These are phyloP conservation scores for Climacium dendroides DNA, from an alignment of 225 moss, liverwort and hornwort species.

Conservation along the genomic window DNA sequence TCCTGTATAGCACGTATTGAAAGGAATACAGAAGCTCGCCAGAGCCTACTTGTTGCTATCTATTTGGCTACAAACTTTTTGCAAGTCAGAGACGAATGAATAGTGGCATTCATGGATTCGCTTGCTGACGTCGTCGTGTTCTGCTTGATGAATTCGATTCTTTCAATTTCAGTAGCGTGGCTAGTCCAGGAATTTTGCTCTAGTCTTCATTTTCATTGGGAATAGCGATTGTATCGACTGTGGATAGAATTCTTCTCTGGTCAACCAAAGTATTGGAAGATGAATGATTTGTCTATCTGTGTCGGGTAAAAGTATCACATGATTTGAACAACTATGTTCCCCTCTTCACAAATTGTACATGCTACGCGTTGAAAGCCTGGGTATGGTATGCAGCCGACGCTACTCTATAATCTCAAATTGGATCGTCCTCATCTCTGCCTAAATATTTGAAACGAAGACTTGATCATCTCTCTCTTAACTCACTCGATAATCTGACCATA, in stretches of 20 bases:
- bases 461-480: not conserved
- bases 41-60: not conserved
- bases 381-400: not conserved
- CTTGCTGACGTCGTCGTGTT: not conserved
- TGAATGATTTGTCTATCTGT: too few species aligned
- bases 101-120: not conserved
- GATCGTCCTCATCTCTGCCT: not conserved
- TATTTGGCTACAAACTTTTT: not conserved
- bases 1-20: not conserved
- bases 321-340: too few species aligned
- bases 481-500: rapidly evolving
- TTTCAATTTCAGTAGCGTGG: not conserved
- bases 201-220: not conserved
- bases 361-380: not conserved
- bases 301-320: too few species aligned
- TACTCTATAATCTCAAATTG: not conserved
- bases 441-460: rapidly evolving
- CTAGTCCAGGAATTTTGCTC: too few species aligned
- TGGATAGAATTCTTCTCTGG: not conserved
- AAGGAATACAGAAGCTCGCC: not conserved
- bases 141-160: too few species aligned
- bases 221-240: too few species aligned
- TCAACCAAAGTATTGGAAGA: not conserved
- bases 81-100: not conserved
- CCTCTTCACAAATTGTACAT: not conserved